These are phyloP conservation scores for Dryas alaskensis DNA, from an alignment of 306 rosid genomes.

Conservation along the genomic window DNA sequence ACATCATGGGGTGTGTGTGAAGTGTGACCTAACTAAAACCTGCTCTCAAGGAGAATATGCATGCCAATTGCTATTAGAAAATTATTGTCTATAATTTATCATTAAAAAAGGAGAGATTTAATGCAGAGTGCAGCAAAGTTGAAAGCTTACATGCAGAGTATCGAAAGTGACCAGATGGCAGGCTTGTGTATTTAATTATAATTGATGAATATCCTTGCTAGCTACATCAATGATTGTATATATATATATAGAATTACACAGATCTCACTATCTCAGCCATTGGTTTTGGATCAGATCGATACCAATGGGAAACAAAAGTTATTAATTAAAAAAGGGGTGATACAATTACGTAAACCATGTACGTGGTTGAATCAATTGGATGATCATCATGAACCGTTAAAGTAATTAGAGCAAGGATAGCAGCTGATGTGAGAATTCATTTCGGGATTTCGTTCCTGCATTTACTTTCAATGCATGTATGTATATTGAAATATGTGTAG, in stretches of 20 bases:
- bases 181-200: too few species aligned
- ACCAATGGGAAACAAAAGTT: background rate
- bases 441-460: conserved; percentile 2
- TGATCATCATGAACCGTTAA: background rate
- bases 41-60: too few species aligned
- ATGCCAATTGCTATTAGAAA: too few species aligned
- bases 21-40: too few species aligned
- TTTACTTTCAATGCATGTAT: background rate
- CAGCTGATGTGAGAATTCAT: background rate
- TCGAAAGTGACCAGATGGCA: too few species aligned
- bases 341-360: background rate
- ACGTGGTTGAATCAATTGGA: background rate
- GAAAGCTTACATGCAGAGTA: too few species aligned
- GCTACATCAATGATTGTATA: too few species aligned
- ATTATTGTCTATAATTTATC: too few species aligned
- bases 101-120: too few species aligned
- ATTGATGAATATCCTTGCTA: too few species aligned
- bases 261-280: background rate
- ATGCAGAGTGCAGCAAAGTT: too few species aligned
- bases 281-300: conserved; percentile 11
- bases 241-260: background rate
- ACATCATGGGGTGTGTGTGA: too few species aligned
- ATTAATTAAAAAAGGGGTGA: background rate
- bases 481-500: background rate
- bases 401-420: background rate